phyloP scores from a whole-genome alignment of 1,139 yeast genomes.

The Arxiozyma slooffiae region DNA sequence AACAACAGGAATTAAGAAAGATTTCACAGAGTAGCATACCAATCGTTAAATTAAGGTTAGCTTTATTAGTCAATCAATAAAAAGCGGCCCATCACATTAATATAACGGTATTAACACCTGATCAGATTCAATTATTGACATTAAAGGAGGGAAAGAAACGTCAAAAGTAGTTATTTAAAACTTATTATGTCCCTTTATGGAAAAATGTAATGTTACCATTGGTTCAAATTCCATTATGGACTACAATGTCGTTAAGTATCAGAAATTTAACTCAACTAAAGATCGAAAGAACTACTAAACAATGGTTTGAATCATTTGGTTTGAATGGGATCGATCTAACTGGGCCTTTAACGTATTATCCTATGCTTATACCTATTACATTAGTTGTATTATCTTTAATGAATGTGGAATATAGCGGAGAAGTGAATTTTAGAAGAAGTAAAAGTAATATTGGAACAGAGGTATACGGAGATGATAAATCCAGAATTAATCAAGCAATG shows the following conservation, averaged over 20 bases:
- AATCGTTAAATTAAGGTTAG: constrained; percentile 59
- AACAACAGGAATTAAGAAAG: constrained; percentile 62
- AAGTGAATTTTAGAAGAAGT: constrained; percentile 39
- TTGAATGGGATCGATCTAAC: constrained; percentile 31
- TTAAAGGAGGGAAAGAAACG: constrained; percentile 70
- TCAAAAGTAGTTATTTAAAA: constrained; percentile 57
- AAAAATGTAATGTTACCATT: constrained; percentile 65
- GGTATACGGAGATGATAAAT: constrained; percentile 16
- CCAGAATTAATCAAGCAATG: constrained; percentile 30
- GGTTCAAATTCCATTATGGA: constrained; percentile 85
- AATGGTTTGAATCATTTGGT: constrained; percentile 9
- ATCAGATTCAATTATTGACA: constrained; percentile 63
- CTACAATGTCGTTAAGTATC: constrained; percentile 63
- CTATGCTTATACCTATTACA: constrained; percentile 49
- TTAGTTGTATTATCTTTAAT: constrained; percentile 62
- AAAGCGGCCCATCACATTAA: constrained; percentile 8
- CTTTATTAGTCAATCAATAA: constrained; percentile 36
- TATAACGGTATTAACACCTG: constrained; percentile 45
- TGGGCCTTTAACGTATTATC: constrained; percentile 21
- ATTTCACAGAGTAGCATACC: constrained; percentile 69
- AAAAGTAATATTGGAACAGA: constrained; percentile 28
- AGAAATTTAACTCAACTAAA: constrained; percentile 52
- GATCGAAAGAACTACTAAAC: constrained; percentile 17
- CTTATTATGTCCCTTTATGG: constrained; percentile 67
- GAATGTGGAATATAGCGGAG: constrained; percentile 71